Evolutionary conservation across 192 early-diverging fungal genomes (phyloP), one percentile per base, ranked within the genome.

Genomic region (Podila epicladia): DNA sequence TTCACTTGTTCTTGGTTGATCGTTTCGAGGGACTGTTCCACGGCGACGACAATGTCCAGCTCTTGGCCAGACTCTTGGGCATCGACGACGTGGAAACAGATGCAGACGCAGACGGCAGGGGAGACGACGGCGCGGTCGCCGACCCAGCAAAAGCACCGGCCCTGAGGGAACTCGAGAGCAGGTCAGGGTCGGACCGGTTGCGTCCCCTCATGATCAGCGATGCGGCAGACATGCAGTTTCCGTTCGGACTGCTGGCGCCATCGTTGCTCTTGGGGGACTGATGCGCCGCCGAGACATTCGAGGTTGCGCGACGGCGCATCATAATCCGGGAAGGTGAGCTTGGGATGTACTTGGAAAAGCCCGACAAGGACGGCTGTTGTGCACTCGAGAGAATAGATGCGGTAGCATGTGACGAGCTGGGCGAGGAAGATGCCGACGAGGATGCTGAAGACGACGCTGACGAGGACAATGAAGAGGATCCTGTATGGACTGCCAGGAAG

Each of bases 321-420:
- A 64, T 64, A 8, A 72, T 64, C 35, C 41, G 63, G 50, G 59
- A 9, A 15, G 77, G 58, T 17, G 69, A 29, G 6, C 45, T 32
- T 22, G 71, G 64, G 0, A 80, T 80, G 28, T 50, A 69, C 58
- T 65, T 72, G 26, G 77, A 73, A 11, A 80, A 53, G 24, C 71
- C 71, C 1, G 76, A 72, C 5, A 67, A 53, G 2, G 76, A 37
- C 24, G 37, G 49, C n/a, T 55, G 53, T 9, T 53, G 50, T n/a
- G 13, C 24, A 55, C 53, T 26, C 9, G 53, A 55, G 24, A 55
- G 5, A 2, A 37, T 11, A 9, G 35, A 37, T 37, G 8, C 35
- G 35, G 35, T 9, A 11, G 53, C 11, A 11, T n/a, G 53, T 4
- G 53, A 55, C 20, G 22, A 55, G 20, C 53, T 26, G n/a, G 53